Evolutionary conservation across 805 yeast genomes (phyloP).

Genomic region (Dipodascus albidus): DNA sequence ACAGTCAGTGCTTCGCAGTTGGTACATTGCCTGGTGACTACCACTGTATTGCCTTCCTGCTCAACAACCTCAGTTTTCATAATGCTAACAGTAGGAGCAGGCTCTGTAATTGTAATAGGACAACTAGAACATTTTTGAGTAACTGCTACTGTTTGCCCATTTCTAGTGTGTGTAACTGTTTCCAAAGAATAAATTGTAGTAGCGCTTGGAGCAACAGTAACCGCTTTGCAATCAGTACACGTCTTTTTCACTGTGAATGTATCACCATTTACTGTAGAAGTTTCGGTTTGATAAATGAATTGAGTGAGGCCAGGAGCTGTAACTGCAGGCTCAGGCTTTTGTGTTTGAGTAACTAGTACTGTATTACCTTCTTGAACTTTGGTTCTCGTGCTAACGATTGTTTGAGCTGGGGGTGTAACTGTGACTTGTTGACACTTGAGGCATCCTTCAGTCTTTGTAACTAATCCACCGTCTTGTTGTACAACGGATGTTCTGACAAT

Average conservation of each 20-base stretch:
- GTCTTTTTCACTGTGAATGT: not conserved
- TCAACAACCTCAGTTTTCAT: not conserved
- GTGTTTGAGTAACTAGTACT: not conserved
- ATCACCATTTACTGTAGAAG: not conserved
- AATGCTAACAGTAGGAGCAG: not conserved
- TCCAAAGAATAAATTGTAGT: not conserved
- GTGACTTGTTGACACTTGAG: not conserved
- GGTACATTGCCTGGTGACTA: not conserved
- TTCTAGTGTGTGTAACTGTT: not conserved
- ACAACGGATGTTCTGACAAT: not conserved
- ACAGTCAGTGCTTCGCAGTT: not conserved
- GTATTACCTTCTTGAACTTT: not conserved
- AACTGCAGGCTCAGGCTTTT: not conserved
- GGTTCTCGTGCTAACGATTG: not conserved
- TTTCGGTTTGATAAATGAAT: not conserved
- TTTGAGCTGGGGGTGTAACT: not conserved
- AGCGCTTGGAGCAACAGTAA: not conserved
- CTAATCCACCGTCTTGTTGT: not conserved
- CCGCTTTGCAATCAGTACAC: not conserved
- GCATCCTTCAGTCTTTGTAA: conserved; percentile 1
- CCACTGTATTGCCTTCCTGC: not conserved
- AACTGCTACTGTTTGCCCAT: not conserved
- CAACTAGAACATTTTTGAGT: not conserved
- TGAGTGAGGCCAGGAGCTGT: not conserved
- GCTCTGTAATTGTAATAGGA: not conserved